Evolutionary conservation across 805 yeast genomes (phyloP).

Genomic region (Saccharomycopsis sp.): DNA sequence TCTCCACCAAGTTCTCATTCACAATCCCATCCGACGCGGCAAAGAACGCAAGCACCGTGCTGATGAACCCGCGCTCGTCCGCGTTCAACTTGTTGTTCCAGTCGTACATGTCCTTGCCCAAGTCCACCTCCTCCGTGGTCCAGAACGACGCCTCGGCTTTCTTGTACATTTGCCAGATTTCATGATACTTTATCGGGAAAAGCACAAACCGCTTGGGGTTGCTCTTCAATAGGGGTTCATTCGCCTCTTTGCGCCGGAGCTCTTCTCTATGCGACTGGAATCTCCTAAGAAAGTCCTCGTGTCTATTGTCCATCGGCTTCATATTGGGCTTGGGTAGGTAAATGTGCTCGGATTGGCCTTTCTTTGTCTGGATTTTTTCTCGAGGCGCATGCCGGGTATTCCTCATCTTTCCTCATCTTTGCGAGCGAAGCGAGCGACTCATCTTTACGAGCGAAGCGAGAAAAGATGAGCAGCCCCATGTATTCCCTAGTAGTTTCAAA

Average conservation of each 20-base stretch:
- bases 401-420: too few species aligned
- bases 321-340: too few species aligned
- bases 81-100: slow-evolving; percentile 86
- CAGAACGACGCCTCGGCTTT: slow-evolving; percentile 99
- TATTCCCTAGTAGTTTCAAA: too few species aligned
- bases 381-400: too few species aligned
- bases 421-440: too few species aligned
- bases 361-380: too few species aligned
- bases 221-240: slow-evolving; percentile 80
- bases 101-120: slow-evolving; percentile 83
- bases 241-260: slow-evolving; percentile 66
- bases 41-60: slow-evolving; percentile 91
- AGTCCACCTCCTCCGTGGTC: slow-evolving; percentile 98
- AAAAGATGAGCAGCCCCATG: too few species aligned
- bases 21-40: slow-evolving; percentile 99
- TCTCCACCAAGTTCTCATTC: slow-evolving; percentile 93
- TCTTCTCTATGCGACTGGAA: slow-evolving; percentile 63
- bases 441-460: too few species aligned
- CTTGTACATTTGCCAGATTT: slow-evolving; percentile 97
- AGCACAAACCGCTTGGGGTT: slow-evolving; percentile 83
- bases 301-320: slow-evolving; percentile 25
- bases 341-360: too few species aligned
- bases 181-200: slow-evolving; percentile 94
- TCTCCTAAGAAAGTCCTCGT: slow-evolving; percentile 44
- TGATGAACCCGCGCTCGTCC: slow-evolving; percentile 84